Percentiles rank a stretch among this genome's conserved stretches.
Conservation (phyloP, 805 yeast species). For the Phaffomyces thermotolerans region DNA sequence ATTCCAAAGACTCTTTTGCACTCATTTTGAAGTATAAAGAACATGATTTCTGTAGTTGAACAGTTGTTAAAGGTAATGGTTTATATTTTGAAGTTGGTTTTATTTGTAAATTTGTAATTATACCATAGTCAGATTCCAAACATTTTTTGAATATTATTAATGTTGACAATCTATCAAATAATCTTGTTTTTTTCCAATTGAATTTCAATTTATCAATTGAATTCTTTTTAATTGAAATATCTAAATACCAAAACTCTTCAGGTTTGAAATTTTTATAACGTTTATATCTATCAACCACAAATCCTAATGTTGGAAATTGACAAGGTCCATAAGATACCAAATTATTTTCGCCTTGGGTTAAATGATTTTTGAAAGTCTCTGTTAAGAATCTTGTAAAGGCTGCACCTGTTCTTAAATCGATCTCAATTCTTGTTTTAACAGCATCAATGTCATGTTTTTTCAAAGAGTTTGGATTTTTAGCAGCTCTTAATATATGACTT, state of each 20-base stretch:
- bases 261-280: slow-evolving; percentile 64
- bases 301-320: slow-evolving; percentile 95
- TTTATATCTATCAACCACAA: slow-evolving; percentile 85
- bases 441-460: slow-evolving; percentile 74
- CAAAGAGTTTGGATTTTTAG: slow-evolving; percentile 53
- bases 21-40: slow-evolving; percentile 64
- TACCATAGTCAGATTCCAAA: slow-evolving; percentile 42
- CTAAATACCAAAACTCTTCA: slow-evolving; percentile 77
- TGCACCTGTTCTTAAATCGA: slow-evolving; percentile 84
- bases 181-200: slow-evolving; percentile 63
- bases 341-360: neutral
- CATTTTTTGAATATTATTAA: slow-evolving; percentile 63
- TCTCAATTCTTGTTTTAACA: slow-evolving; percentile 76
- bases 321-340: slow-evolving; percentile 78
- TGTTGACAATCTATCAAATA: slow-evolving; percentile 68
- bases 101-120: slow-evolving; percentile 41
- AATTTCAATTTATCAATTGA: slow-evolving; percentile 29
- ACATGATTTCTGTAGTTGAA: slow-evolving; percentile 84
- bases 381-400: slow-evolving; percentile 82
- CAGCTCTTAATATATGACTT: slow-evolving; percentile 67
- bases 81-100: slow-evolving; percentile 69
- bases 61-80: slow-evolving; percentile 92
- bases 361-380: slow-evolving; percentile 32
- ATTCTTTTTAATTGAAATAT: slow-evolving; percentile 39
- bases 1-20: slow-evolving; percentile 69